A percentile compares a stretch with the other conserved stretches of the same genome.
Conservation (phyloP, 192 early-diverging fungal genomes). For the Haplosporangium gracile region DNA sequence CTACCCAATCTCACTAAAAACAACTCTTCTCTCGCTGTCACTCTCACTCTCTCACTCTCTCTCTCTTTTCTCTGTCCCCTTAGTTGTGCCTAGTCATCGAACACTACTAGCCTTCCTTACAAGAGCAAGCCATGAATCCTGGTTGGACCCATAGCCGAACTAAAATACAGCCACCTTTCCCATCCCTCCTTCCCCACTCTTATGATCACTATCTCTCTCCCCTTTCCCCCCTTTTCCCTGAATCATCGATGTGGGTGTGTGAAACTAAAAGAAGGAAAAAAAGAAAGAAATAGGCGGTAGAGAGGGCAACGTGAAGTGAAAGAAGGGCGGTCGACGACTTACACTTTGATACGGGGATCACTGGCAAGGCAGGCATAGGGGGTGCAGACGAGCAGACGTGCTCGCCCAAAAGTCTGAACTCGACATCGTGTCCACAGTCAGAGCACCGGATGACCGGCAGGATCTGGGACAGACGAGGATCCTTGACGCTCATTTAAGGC, state of each 20-base stretch:
- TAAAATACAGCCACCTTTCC: no score
- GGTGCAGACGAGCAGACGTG: conserved; percentile 67
- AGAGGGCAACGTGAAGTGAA: neutral
- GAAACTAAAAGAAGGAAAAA: neutral
- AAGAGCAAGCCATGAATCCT: no score
- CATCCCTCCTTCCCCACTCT: neutral
- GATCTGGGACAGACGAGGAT: conserved; percentile 67
- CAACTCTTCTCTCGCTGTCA: neutral
- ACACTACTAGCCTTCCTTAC: no score
- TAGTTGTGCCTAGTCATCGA: no score
- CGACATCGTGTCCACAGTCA: conserved; percentile 69
- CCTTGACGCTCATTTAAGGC: conserved; percentile 35
- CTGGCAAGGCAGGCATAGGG: conserved; percentile 61
- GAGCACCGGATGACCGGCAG: conserved; percentile 69
- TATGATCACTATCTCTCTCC: neutral
- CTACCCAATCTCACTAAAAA: neutral
- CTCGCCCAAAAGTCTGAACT: conserved; percentile 62
- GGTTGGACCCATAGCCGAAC: no score
- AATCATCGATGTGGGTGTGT: neutral
- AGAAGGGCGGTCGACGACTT: neutral
- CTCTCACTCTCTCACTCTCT: neutral
- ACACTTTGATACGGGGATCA: conserved; percentile 34
- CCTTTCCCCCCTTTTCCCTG: neutral
- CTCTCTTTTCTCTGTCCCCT: neutral
- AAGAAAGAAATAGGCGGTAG: neutral